Conservation (phyloP, 139 green algal genomes). For the Closterium sp. region DNA sequence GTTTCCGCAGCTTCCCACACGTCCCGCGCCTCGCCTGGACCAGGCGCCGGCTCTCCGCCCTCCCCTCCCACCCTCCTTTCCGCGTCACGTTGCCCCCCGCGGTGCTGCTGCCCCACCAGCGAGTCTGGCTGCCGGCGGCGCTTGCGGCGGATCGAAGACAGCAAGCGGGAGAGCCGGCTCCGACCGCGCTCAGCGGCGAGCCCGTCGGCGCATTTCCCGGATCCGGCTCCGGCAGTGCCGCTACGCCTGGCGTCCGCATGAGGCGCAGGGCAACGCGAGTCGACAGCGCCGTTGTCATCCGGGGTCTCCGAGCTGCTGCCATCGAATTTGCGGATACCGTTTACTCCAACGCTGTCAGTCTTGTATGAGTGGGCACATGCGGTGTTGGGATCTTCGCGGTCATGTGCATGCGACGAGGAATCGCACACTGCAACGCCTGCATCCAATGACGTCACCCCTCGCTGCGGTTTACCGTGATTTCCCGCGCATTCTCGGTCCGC, state of each 20-base stretch:
- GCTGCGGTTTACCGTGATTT: neutral
- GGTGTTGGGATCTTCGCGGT: neutral
- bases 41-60: neutral
- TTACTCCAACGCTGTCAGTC: neutral
- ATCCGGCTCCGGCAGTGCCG: neutral
- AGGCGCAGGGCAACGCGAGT: neutral
- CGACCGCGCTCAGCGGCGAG: neutral
- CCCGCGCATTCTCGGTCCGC: neutral
- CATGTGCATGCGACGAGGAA: neutral
- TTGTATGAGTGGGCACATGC: neutral
- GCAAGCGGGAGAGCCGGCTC: neutral
- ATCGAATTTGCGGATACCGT: neutral
- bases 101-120: too few species aligned
- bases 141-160: neutral
- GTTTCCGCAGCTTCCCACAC: neutral
- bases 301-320: neutral
- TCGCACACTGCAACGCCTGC: neutral
- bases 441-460: neutral
- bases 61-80: neutral
- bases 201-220: neutral
- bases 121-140: neutral
- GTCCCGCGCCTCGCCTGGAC: neutral
- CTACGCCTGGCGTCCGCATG: neutral
- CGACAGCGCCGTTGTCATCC: neutral
- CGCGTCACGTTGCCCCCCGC: neutral